Evolutionary conservation across 305 asterid species (phyloP).

Genomic region (Stenogyne calaminthoides): DNA sequence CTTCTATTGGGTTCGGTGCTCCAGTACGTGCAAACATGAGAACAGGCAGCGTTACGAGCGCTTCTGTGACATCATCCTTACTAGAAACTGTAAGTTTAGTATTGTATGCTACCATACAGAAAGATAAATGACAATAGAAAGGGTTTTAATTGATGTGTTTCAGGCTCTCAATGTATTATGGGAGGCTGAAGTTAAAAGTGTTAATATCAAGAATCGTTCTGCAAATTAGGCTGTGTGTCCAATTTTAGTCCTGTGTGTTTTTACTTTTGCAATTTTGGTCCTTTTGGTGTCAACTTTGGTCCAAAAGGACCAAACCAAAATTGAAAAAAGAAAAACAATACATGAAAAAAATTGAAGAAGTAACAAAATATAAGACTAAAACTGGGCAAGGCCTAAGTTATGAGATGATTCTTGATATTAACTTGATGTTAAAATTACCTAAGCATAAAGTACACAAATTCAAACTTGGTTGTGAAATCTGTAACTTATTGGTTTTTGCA

Average conservation of each 20-base stretch:
- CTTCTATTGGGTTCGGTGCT: conserved; percentile 96
- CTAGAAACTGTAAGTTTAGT: conserved; percentile 72
- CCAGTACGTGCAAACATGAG: conserved; percentile 96
- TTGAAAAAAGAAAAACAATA: no score
- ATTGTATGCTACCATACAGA: neutral
- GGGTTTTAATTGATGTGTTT: neutral
- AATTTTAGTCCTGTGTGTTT: no score
- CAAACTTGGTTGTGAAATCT: conserved; percentile 5
- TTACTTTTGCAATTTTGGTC: no score
- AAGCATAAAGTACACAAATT: neutral
- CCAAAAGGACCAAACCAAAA: no score
- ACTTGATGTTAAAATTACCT: no score
- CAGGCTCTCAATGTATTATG: neutral
- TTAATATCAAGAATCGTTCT: no score
- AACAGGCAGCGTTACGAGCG: conserved; percentile 66
- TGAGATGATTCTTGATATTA: neutral
- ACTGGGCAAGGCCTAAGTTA: no score
- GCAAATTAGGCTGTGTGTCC: no score
- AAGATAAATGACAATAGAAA: neutral
- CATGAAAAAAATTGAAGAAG: no score
- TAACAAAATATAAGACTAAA: no score
- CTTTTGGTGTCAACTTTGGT: no score
- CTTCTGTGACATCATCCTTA: conserved; percentile 84
- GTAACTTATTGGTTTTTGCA: conserved; percentile 33
- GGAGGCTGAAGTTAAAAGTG: neutral